Conservation (phyloP, 345 rosid species). For the Eucalyptus sp. region DNA sequence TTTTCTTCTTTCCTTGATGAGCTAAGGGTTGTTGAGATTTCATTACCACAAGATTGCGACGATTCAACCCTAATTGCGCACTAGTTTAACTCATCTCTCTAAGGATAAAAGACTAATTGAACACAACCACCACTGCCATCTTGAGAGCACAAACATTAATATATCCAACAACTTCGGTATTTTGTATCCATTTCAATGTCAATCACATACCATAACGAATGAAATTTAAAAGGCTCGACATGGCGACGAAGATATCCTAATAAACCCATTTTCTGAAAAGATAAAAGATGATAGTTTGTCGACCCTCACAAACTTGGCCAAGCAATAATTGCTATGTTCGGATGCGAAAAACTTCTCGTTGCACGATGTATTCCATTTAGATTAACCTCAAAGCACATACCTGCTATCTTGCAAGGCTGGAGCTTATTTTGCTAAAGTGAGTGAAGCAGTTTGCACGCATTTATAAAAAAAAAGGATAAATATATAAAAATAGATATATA, state of each 20-base stretch:
- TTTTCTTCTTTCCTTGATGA: neutral
- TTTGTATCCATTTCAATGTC: neutral
- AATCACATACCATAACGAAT: neutral
- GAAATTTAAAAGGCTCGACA: neutral
- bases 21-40: neutral
- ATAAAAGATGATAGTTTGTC: neutral
- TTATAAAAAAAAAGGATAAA: neutral
- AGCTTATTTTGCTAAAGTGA: neutral
- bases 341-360: neutral
- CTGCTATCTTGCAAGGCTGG: neutral
- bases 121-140: neutral
- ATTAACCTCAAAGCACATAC: neutral
- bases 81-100: neutral
- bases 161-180: neutral
- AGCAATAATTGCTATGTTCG: accelerated
- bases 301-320: neutral
- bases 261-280: neutral
- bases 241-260: neutral
- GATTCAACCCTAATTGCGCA: neutral
- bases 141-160: neutral
- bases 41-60: neutral
- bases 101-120: neutral
- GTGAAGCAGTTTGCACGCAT: accelerated
- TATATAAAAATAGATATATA: accelerated
- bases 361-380: neutral